Evolutionary conservation across 352 stramenopile genomes (phyloP), one percentile per base, ranked within the genome.

Genomic region (Phytophthora hibernalis): DNA sequence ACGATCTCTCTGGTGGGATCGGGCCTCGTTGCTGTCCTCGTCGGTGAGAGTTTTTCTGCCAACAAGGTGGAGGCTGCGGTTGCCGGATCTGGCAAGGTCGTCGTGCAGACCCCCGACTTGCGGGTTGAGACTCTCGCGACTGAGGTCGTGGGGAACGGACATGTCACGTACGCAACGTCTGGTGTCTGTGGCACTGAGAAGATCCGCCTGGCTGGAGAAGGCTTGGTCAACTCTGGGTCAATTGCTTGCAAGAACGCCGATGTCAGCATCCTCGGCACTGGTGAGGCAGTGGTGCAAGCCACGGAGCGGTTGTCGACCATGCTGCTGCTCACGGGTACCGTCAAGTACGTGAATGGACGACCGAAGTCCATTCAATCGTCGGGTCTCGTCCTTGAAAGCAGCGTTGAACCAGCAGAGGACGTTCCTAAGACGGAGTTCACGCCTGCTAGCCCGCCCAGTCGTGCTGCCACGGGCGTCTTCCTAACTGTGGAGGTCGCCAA

Each of bases 221-320:
- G 79, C 10, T 62, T 68, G 30, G 58, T 88, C 45, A 69, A 76
- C 16, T 33, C 76, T 2, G 79, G 61, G 18, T 82, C 78, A 5
- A 77, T 84, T 33, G 72, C 70, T n/a, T 78, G 72, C 35, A 72
- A 78, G 15, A 60, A 74, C 44, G 70, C 77, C 5, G 62, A 75
- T 22, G 61, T 88, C n/a, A 75, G 45, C n/a, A 68, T 88, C 13
- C 45, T 79, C 10, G 79, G 79, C 37, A 70, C 54, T 35, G 79
- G 79, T 16, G 50, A 79, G 58, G 72, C 69, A 2, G 55, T 83
- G 8, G 61, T 88, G 16, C 73, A 85, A 70, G 73, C 73, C 6
- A 82, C 63, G 16, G 64, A 77, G 18, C 67, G 76, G 16, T 67
- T 87, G 10, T 62, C 67, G 24, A 58, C 70, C 0, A 68, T 44